A percentile compares a stretch with the other conserved stretches of the same genome.
Conservation (phyloP, 2,329 filamentous ascomycete species). For the Fusarium oxysporum region DNA sequence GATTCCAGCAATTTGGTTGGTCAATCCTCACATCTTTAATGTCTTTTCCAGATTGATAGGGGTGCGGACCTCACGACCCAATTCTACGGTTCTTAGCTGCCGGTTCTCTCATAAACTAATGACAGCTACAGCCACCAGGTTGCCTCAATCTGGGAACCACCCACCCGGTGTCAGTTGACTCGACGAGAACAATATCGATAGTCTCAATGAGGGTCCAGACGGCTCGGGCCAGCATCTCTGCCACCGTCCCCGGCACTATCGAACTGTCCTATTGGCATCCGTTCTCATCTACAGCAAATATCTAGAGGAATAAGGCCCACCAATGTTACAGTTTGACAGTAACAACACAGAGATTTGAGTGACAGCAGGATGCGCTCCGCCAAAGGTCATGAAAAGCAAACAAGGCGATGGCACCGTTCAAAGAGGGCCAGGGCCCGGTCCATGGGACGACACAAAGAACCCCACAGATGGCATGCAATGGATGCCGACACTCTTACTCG, state of each 20-base stretch:
- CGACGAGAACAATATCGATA: conserved; percentile 1
- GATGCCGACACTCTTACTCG: background rate
- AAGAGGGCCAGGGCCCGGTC: background rate
- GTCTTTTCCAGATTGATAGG: conserved; percentile 40
- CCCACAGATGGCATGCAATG: background rate
- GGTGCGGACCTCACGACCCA: conserved; percentile 7
- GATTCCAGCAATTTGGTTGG: conserved; percentile 35
- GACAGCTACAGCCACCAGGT: background rate
- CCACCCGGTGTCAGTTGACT: conserved; percentile 6
- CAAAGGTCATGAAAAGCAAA: conserved; percentile 7
- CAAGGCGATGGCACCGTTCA: background rate
- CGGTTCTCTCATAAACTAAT: background rate
- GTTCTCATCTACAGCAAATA: background rate
- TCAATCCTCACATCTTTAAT: conserved; percentile 35
- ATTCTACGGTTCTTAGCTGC: conserved; percentile 6
- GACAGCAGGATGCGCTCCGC: conserved; percentile 2
- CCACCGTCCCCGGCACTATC: conserved; percentile 1
- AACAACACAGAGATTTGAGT: background rate
- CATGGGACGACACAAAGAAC: conserved; percentile 8
- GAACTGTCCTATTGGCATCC: background rate
- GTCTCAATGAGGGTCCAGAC: conserved; percentile 4
- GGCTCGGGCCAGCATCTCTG: conserved; percentile 5
- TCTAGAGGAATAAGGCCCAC: background rate
- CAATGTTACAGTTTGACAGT: background rate
- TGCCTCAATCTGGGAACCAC: conserved; percentile 1